Evolutionary conservation across 176 grass and related monocot genomes (phyloP), one percentile per base, ranked within the genome.

Genomic region (Paspalum vaginatum): DNA sequence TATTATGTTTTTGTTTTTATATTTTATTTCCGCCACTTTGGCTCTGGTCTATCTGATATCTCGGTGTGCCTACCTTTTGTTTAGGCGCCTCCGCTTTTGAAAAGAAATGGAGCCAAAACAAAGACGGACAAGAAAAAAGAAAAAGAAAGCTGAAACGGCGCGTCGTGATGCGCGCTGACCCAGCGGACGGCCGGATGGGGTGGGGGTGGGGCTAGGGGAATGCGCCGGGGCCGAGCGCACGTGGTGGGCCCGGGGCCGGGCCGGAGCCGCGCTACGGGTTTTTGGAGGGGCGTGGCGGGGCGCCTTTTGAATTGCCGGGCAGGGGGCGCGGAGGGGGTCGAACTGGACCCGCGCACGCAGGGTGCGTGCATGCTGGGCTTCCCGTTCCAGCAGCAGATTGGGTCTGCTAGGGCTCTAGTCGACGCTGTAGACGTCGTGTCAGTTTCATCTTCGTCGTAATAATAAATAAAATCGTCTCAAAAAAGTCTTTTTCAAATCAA

Each of bases 211-310:
- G 81, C 56, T 81, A 54, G 64, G 44, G 73, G 72, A 44, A 52
- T 44, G 49, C 53, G 5, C 14, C 18, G 5, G 38, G n/a, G 10
- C 66, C 65, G 32, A 11, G 60, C 45, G 25, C 87, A 85, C 82
- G 77, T 85, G 82, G 87, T 85, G 82, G 82, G 72, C 71, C 77
- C 57, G 10, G 0, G 5, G 17, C 46, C 75, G 59, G 61, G 39
- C 73, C 55, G 56, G 11, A 37, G 61, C 70, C 64, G 70, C 63
- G 25, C 63, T 70, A 64, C 63, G 3, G 7, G 17, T 21, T 53
- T 68, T 71, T 49, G 39, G 64, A 55, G 57, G 54, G 13, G 13
- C n/a, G 22, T 12, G 21, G 16, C 11, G 45, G 47, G 13, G 8
- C 64, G 20, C 17, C 64, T 27, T 78, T 86, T 25, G 45, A 82